Evolutionary conservation across 352 stramenopile species (phyloP), one percentile per base, ranked within the genome.

Genomic region (Thalassiosira mediterranea): DNA sequence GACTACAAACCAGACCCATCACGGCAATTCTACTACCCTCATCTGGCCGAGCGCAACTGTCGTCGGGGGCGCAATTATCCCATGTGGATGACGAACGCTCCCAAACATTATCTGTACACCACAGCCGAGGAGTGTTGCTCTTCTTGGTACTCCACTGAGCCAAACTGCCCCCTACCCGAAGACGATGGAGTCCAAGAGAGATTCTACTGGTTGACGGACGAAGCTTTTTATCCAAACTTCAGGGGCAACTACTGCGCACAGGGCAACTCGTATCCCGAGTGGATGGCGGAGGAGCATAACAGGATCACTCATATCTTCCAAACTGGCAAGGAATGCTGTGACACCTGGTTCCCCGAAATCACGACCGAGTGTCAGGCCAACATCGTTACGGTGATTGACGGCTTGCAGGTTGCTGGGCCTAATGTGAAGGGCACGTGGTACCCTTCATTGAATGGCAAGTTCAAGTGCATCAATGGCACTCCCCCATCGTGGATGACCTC

Each of bases 51-150:
- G 1, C 54, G 37, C 31, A 68, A 68, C 42, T 68, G 59, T 25
- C 40, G 59, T 13, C 28, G 10, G 10, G 59, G 44, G 3, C 28
- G 59, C 5, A 68, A 68, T 25, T 68, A 47, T 37, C 59, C 59
- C 23, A 68, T 68, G 40, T 68, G 59, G 59, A 68, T 68, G 59
- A 37, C 7, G 25, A 19, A 21, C 10, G 47, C 23, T 19, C 11
- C 40, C 7, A 68, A 68, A 42, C 26, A 68, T 57, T 68, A 68
- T 28, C 29, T 68, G 31, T 68, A 58, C 26, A 68, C 59, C 37
- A 68, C 59, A 28, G 37, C 59, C 23, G 59, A 54, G n/a, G 19
- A 68, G 28, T 68, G 59, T 25, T 68, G 59, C 13, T 21, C 3
- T 2, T 17, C 17, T 29, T 68, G 59, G 59, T 68, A 68, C 34